Evolutionary conservation across 2,329 filamentous ascomycete species (phyloP).

Genomic region (Zelopaecilomyces penicillatus): DNA sequence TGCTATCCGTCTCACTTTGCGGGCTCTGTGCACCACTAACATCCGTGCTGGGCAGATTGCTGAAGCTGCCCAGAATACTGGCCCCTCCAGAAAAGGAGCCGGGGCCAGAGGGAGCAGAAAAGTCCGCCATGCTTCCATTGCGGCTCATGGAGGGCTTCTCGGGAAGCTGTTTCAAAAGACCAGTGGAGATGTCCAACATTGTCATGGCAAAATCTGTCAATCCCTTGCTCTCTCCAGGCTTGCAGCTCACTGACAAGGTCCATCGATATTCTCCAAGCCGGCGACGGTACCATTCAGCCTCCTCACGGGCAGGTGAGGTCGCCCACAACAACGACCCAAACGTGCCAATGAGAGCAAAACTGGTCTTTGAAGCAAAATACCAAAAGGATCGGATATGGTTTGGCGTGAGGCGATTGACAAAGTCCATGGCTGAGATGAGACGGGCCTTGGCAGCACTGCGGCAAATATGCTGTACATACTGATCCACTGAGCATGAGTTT

Average conservation of each 20-base stretch:
- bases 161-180: slow-evolving; percentile 59
- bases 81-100: slow-evolving; percentile 23
- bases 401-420: slow-evolving; percentile 84
- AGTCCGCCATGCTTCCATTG: slow-evolving; percentile 41
- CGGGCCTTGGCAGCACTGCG: slow-evolving; percentile 89
- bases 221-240: slow-evolving; percentile 52
- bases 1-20: slow-evolving; percentile 39
- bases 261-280: slow-evolving; percentile 84
- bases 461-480: slow-evolving; percentile 85
- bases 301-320: slow-evolving; percentile 76
- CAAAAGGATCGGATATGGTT: slow-evolving; percentile 85
- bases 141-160: slow-evolving; percentile 61
- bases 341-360: slow-evolving; percentile 90
- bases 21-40: slow-evolving; percentile 45
- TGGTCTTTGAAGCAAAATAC: slow-evolving; percentile 81
- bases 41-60: slow-evolving; percentile 38
- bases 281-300: slow-evolving; percentile 85
- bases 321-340: slow-evolving; percentile 88
- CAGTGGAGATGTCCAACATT: slow-evolving; percentile 65
- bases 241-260: slow-evolving; percentile 81
- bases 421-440: slow-evolving; percentile 93
- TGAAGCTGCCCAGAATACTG: slow-evolving; percentile 32
- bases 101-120: slow-evolving; percentile 26
- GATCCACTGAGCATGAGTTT: slow-evolving; percentile 45
- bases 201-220: slow-evolving; percentile 66